phyloP scores from a whole-genome alignment of 257 asterid species.

The Jasminum sambac region DNA sequence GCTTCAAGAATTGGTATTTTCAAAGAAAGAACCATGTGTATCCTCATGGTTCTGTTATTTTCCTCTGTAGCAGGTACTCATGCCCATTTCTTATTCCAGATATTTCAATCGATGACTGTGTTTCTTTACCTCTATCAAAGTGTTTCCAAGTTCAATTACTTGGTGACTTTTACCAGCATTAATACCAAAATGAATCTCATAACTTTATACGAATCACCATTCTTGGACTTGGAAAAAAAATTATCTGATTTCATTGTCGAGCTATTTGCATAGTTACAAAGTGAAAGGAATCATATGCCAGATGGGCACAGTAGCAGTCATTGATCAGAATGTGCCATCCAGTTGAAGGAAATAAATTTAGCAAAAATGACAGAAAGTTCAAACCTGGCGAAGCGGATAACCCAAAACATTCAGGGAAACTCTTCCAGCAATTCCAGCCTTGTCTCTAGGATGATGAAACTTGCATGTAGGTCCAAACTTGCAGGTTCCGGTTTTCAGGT shows the following conservation, averaged over 20 bases:
- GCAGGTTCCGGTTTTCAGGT: constrained; percentile 91
- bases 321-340: constrained; percentile 8
- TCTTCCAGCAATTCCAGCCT: constrained; percentile 85
- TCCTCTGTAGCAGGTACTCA: constrained; percentile 10
- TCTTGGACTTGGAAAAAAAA: neutral
- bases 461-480: constrained; percentile 91
- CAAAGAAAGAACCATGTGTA: neutral
- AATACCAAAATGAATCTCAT: constrained; percentile 18
- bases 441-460: constrained; percentile 90
- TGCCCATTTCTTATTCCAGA: constrained; percentile 8
- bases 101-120: constrained; percentile 5
- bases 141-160: constrained; percentile 10
- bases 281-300: constrained; percentile 6
- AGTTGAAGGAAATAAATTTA: constrained; percentile 20
- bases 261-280: constrained; percentile 1
- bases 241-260: constrained; percentile 2
- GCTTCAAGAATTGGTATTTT: constrained; percentile 8
- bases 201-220: constrained; percentile 6
- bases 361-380: constrained; percentile 23
- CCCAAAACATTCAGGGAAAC: constrained; percentile 86
- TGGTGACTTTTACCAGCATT: constrained; percentile 12
- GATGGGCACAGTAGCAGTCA: neutral
- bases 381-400: constrained; percentile 90
- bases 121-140: constrained; percentile 14
- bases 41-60: constrained; percentile 8